Evolutionary conservation across 345 rosid genomes (phyloP).

Genomic region (Rhodamnia rubescens): DNA sequence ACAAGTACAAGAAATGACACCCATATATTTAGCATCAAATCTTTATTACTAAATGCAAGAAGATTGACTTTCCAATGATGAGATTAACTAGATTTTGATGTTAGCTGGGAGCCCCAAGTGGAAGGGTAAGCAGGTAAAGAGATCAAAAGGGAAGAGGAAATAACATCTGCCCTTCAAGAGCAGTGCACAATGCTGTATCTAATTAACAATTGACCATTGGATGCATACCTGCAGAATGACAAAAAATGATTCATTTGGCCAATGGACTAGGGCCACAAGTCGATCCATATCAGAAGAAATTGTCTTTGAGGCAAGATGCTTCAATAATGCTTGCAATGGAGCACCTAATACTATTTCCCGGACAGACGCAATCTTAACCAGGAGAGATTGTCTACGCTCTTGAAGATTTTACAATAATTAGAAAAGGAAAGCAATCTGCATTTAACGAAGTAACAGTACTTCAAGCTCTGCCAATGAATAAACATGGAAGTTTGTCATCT

Average conservation of each 20-base stretch:
- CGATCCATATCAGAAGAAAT: conserved; percentile 42
- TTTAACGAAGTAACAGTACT: not conserved
- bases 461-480: not conserved
- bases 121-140: not conserved
- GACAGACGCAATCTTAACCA: conserved; percentile 77
- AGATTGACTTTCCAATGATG: not conserved
- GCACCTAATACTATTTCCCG: conserved; percentile 92
- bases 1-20: not conserved
- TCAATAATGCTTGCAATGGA: conserved; percentile 59
- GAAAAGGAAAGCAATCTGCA: not conserved
- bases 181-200: not conserved
- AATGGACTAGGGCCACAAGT: conserved; percentile 80
- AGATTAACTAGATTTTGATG: not conserved
- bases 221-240: conserved; percentile 62
- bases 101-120: not conserved
- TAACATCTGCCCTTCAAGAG: not conserved
- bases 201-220: not conserved
- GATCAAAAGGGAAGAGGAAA: not conserved
- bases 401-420: conserved; percentile 7
- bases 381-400: conserved; percentile 46
- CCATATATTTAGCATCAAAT: not conserved
- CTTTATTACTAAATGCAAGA: not conserved
- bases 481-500: not conserved
- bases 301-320: conserved; percentile 66
- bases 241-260: conserved; percentile 89